These are phyloP conservation scores for Wickerhamomyces strasburgensis DNA, from an alignment of 805 yeast genomes.

Conservation along the genomic window DNA sequence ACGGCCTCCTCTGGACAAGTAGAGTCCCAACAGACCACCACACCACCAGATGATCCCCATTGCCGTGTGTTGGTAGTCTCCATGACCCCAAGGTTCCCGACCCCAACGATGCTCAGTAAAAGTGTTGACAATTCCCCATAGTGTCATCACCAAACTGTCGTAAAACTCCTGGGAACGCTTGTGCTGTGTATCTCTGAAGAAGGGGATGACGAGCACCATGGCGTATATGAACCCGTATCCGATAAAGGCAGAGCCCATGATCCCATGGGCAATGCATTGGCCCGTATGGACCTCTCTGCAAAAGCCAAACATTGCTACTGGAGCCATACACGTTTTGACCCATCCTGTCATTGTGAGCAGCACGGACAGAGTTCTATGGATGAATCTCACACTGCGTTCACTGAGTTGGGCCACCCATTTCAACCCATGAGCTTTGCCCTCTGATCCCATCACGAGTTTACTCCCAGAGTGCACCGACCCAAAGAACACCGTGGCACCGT, in stretches of 20 bases:
- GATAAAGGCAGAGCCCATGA: constrained; percentile 90
- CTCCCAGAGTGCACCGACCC: constrained; percentile 56
- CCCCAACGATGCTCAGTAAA: constrained; percentile 98
- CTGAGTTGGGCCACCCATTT: constrained; percentile 34
- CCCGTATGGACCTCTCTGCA: constrained; percentile 83
- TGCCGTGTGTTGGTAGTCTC: constrained; percentile 91
- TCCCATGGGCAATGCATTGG: constrained; percentile 95
- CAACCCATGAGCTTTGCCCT: constrained; percentile 21
- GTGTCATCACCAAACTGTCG: constrained; percentile 74
- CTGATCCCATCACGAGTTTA: constrained; percentile 27
- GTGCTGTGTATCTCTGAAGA: constrained; percentile 54
- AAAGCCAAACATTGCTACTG: constrained; percentile 80
- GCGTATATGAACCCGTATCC: constrained; percentile 70
- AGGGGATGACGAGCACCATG: constrained; percentile 64
- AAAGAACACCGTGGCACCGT: constrained; percentile 42
- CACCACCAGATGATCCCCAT: constrained; percentile 98
- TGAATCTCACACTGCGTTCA: constrained; percentile 27
- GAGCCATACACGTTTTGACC: constrained; percentile 76
- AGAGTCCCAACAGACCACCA: constrained; percentile 84
- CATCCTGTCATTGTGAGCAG: constrained; percentile 57
- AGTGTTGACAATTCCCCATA: constrained; percentile 91
- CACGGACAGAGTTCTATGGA: constrained; percentile 45
- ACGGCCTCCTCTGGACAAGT: constrained; percentile 59
- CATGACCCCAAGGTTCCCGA: constrained; percentile 78
- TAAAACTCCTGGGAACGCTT: constrained; percentile 75